Evolutionary conservation across 371 early-diverging fungal genomes (phyloP).

Genomic region (Blastocladiella emersonii): DNA sequence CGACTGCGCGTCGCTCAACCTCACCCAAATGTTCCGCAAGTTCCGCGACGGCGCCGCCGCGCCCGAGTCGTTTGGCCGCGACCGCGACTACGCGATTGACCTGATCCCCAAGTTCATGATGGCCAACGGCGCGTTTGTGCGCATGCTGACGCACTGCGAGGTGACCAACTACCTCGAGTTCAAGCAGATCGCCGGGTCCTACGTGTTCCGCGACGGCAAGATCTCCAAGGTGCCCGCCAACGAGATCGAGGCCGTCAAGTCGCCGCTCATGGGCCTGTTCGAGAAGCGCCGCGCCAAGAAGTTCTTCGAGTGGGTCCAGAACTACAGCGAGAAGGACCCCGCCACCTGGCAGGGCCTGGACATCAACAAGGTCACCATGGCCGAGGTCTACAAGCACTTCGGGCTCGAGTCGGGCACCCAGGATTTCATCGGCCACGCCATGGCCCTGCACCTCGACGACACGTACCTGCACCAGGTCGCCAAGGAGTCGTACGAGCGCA

Average conservation of each 20-base stretch:
- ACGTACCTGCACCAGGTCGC: constrained; percentile 76
- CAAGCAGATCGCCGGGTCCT: constrained; percentile 90
- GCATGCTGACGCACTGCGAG: constrained; percentile 81
- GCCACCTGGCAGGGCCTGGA: constrained; percentile 73
- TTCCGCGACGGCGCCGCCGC: constrained; percentile 57
- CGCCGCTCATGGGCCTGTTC: constrained; percentile 80
- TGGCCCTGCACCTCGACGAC: constrained; percentile 96
- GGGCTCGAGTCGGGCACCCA: constrained; percentile 83
- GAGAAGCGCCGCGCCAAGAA: constrained; percentile 91
- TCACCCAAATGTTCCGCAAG: constrained; percentile 81
- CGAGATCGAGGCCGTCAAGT: constrained; percentile 75
- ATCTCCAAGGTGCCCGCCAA: constrained; percentile 93
- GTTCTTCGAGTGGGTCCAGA: constrained; percentile 78
- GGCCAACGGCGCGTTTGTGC: constrained; percentile 88
- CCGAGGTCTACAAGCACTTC: constrained; percentile 79
- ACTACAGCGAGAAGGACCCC: constrained; percentile 64
- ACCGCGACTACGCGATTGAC: constrained; percentile 95
- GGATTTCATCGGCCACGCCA: constrained; percentile 97
- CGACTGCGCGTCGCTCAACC: constrained; percentile 83
- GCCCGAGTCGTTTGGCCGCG: constrained; percentile 57
- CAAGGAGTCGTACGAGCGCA: constrained; percentile 81
- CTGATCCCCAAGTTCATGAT: constrained; percentile 99
- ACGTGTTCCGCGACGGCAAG: constrained; percentile 76
- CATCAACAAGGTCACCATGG: constrained; percentile 63
- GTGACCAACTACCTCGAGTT: constrained; percentile 97